Evolutionary conservation across 805 yeast species (phyloP).

Genomic region (Groenewaldozyma salmanticensis): DNA sequence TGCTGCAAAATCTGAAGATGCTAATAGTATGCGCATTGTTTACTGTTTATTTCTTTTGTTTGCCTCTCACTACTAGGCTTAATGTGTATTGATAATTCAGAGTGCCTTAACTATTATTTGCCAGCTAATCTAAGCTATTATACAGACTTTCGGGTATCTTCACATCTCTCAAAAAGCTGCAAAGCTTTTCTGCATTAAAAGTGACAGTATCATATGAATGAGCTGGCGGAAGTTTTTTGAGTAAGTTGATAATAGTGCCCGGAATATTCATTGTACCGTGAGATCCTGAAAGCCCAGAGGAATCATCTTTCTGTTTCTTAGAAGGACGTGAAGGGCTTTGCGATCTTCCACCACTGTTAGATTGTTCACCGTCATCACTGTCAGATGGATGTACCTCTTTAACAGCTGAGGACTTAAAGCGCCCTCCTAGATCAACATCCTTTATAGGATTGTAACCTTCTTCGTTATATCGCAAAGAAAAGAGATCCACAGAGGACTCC

Average conservation of each 20-base stretch:
- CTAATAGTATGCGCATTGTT: too few relatives aligned
- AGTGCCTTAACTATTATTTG: too few relatives aligned
- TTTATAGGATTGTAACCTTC: constrained; percentile 16
- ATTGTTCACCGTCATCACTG: constrained; percentile 1
- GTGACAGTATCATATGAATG: constrained; percentile 41
- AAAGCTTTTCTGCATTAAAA: constrained; percentile 48
- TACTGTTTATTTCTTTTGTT: too few relatives aligned
- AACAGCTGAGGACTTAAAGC: constrained; percentile 2
- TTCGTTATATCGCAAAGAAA: constrained; percentile 26
- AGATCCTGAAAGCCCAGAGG: not conserved
- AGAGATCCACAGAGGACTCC: constrained; percentile 33
- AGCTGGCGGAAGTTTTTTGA: constrained; percentile 53
- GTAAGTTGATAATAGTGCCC: constrained; percentile 35
- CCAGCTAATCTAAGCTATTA: too few relatives aligned
- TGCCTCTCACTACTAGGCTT: too few relatives aligned
- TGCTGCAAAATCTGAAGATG: constrained; percentile 1
- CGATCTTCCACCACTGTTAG: too few relatives aligned
- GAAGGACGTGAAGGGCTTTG: not conserved
- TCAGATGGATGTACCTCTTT: not conserved
- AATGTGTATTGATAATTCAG: too few relatives aligned
- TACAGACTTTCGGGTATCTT: constrained; percentile 17
- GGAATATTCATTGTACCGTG: constrained; percentile 12
- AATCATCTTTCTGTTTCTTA: not conserved
- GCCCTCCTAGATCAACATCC: constrained; percentile 14
- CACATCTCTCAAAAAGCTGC: constrained; percentile 23